A percentile compares a stretch with the other conserved stretches of the same genome.
These are phyloP conservation scores for Suillus discolor DNA, from an alignment of 768 basidiomycete species.

Conservation along the genomic window DNA sequence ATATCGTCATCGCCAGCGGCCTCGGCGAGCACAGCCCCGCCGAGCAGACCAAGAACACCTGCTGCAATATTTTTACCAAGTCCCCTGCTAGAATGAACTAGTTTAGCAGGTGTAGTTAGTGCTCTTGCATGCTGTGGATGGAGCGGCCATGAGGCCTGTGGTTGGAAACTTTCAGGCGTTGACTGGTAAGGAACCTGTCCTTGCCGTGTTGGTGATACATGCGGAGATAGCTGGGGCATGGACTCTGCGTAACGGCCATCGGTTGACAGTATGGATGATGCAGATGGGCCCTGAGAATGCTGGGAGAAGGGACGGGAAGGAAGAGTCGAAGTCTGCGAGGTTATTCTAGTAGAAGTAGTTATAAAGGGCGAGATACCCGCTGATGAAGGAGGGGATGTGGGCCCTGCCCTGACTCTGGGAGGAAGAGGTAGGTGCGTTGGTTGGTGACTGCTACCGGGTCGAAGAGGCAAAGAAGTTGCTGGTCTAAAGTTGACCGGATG, in stretches of 20 bases:
- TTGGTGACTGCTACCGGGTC: neutral
- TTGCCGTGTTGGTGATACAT: neutral
- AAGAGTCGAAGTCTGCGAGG: neutral
- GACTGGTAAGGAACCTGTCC: neutral
- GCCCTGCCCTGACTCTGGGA: neutral
- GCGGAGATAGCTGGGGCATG: neutral
- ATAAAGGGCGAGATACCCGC: neutral
- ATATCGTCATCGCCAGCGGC: neutral
- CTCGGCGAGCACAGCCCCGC: neutral
- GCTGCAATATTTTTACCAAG: neutral
- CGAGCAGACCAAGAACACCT: neutral
- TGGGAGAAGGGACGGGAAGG: neutral
- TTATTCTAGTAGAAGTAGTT: neutral
- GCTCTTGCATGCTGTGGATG: neutral
- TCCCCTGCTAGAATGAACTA: constrained; percentile 1
- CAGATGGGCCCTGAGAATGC: neutral
- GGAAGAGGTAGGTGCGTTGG: neutral
- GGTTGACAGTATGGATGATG: neutral
- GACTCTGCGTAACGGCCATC: neutral
- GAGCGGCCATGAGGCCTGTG: neutral
- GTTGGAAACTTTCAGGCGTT: neutral
- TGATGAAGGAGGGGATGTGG: neutral
- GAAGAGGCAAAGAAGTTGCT: neutral
- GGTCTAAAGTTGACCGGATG: neutral
- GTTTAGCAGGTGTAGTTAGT: neutral